Base-by-base conservation (phyloP, 495 filamentous ascomycete species). In the Xylaria acuta region DNA sequence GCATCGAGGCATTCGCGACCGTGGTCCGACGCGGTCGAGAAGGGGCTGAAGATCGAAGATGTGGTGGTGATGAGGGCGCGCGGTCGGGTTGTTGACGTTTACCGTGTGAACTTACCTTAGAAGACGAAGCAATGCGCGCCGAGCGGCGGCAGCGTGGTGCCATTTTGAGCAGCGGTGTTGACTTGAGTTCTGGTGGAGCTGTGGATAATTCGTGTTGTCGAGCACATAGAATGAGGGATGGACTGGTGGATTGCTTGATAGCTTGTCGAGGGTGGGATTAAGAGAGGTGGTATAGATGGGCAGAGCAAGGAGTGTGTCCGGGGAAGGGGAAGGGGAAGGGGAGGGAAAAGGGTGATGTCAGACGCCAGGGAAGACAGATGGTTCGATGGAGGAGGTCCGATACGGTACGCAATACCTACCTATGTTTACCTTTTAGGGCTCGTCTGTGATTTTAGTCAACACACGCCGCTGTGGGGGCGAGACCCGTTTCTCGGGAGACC, bases 51-150 rank as follows among this genome's bases (percentile, higher is more conserved):
- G 53, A 51, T 11, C 3, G 30, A 34, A 63, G 18, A 41, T 3
- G 22, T 47, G 30, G 40, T 38, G 47, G 64, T 30, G 30, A 51
- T 32, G 38, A 58, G n/a, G 56, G 54, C 60, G 72, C 16, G 32
- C n/a, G 63, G 63, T 49, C 32, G 18, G 32, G 25, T 56, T 67
- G 56, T 41, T 34, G 64, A 54, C 70, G 62, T 72, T 69, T 5
- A 16, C 12, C 12, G 14, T 56, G 12, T 14, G 64, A 69, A 72
- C 80, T 78, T 75, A 86, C 84, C 81, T 81, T 83, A 56, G 79
- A 74, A 72, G 75, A 67, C 74, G 80, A 82, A 62, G 84, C 84
- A 73, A 86, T 73, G 72, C 85, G 85, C 77, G 84, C 83, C 69
- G 85, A 86, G 38, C 81, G 81, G 78, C 85, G 85, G 71, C 83